Evolutionary conservation across 768 basidiomycete genomes (phyloP), one percentile per base, ranked within the genome.

Genomic region (Hygrocybe coccinea): DNA sequence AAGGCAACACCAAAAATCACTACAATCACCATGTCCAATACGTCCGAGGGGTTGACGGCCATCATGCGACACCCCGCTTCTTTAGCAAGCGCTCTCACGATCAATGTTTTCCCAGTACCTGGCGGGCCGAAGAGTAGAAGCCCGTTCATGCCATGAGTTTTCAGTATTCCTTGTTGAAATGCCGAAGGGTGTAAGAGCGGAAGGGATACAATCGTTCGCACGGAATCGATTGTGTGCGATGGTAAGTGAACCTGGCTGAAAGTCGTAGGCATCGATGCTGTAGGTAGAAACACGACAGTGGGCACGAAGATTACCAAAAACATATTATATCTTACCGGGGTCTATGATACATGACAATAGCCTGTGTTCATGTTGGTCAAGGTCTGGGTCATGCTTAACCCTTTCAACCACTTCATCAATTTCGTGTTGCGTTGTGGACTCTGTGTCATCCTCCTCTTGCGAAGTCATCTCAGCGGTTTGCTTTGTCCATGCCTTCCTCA

Each of bases 31-130:
- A 95, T 95, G 67, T 97, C 93, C 85, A 95, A 92, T 45, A 97
- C 89, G 65, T 97, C 94, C 9, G 92, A 91, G 5, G 94, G 91
- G 43, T 89, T 87, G 47, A 97, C 79, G 10, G 85, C 82, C 65
- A 97, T 72, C 94, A 97, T 97, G 49, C 91, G 80, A 61, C 92
- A 94, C 3, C 93, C 95, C 47, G 91, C 91, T 69, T 97, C 94
- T 64, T 88, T 89, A 2, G 95, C 95, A 9, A 97, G 78, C 17
- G 94, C 94, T 46, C 92, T 84, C 9, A 92, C 91, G 9, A 93
- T 79, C 14, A 95, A 74, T 0, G 93, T 95, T 71, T 95, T 95
- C 2, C 94, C 94, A 10, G 80, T 82, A 41, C 94, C 94, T 14
- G 91, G 93, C 51, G 94, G 94, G 4, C 94, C 94, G 67, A 95